Evolutionary conservation across 2,329 filamentous ascomycete species (phyloP).

Genomic region (Phialophora macrospora): DNA sequence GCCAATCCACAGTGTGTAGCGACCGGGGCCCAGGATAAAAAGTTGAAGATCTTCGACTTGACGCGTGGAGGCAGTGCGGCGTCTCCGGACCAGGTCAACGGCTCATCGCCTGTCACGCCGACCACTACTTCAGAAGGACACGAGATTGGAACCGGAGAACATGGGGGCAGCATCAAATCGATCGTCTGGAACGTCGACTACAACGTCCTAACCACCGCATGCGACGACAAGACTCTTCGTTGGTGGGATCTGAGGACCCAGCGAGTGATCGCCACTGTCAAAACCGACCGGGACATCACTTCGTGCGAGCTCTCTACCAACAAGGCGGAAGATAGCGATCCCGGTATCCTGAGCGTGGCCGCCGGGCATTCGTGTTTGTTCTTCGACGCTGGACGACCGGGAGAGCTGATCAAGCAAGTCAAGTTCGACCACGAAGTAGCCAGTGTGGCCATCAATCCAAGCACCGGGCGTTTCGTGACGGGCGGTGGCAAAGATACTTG

Average conservation of each 20-base stretch:
- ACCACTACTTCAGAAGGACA: conserved; percentile 47
- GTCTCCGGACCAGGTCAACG: conserved; percentile 48
- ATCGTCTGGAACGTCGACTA: conserved; percentile 92
- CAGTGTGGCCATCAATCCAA: conserved; percentile 84
- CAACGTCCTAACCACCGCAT: conserved; percentile 87
- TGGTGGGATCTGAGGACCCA: conserved; percentile 90
- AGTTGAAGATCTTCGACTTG: conserved; percentile 90
- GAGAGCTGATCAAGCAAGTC: conserved; percentile 74
- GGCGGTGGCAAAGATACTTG: conserved; percentile 92
- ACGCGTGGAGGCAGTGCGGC: conserved; percentile 55
- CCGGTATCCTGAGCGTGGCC: conserved; percentile 81
- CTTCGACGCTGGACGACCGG: conserved; percentile 77
- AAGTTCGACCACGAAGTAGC: conserved; percentile 83
- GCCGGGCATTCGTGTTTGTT: conserved; percentile 96
- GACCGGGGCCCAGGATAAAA: conserved; percentile 95
- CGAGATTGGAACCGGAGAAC: conserved; percentile 84
- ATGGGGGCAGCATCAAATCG: conserved; percentile 89
- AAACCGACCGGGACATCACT: conserved; percentile 82
- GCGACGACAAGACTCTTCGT: conserved; percentile 85
- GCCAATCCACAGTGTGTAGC: conserved; percentile 79
- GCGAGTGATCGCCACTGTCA: conserved; percentile 74
- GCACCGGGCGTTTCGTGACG: conserved; percentile 81
- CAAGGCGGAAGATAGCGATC: conserved; percentile 66
- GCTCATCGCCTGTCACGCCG: conserved; percentile 26
- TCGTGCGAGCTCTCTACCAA: conserved; percentile 85